These are phyloP conservation scores for Puccinellia tenuiflora DNA, from an alignment of 176 grass and related monocot genomes.

Conservation along the genomic window DNA sequence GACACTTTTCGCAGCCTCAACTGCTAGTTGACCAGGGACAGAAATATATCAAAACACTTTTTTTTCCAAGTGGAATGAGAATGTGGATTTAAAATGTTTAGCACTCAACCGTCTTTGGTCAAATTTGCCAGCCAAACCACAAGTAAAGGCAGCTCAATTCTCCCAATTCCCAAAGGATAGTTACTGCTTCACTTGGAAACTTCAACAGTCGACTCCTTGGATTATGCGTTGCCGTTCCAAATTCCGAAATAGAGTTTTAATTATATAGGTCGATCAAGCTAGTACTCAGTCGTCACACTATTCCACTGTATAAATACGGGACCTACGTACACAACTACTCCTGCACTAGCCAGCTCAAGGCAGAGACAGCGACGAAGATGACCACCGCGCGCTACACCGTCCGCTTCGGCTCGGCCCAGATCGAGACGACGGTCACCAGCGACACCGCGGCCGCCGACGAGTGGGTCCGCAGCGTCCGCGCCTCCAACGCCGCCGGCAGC, in stretches of 20 bases:
- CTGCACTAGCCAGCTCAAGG: background rate
- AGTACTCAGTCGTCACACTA: background rate
- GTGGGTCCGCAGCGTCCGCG: constrained; percentile 27
- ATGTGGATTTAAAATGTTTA: background rate
- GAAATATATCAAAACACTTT: no score
- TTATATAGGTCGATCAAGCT: background rate
- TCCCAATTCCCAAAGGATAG: background rate
- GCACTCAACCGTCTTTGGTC: background rate
- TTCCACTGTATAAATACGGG: background rate
- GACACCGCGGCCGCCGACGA: background rate
- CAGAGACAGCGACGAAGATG: background rate
- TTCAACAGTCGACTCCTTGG: background rate
- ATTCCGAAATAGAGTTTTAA: background rate
- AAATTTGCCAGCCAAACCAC: background rate
- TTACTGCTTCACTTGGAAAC: constrained; percentile 4
- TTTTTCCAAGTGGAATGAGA: no score
- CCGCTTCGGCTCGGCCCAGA: constrained; percentile 5
- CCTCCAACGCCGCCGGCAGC: background rate
- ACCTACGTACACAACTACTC: background rate
- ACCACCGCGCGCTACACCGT: constrained; percentile 3
- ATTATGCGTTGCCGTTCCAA: background rate
- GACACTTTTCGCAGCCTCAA: no score
- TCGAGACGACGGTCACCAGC: constrained; percentile 39
- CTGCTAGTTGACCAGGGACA: no score
- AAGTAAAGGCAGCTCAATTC: background rate